phyloP scores from a whole-genome alignment of 2,329 filamentous ascomycete species.

The Exophiala spinifera region DNA sequence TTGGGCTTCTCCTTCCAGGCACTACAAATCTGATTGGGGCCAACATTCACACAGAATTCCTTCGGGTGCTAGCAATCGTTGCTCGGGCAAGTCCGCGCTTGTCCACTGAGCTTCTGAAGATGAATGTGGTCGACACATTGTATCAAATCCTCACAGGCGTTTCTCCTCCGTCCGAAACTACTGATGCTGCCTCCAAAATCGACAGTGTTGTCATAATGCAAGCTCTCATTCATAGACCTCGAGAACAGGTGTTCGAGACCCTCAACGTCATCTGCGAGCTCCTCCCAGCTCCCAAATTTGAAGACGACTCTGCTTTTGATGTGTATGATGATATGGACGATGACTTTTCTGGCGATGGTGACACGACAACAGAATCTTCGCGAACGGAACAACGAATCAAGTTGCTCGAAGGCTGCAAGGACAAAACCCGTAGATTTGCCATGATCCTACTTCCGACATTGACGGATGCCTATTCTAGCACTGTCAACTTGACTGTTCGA shows the following conservation, averaged over 20 bases:
- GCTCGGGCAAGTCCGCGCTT: slow-evolving; percentile 82
- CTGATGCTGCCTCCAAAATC: slow-evolving; percentile 78
- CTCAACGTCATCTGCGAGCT: slow-evolving; percentile 96
- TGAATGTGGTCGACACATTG: slow-evolving; percentile 94
- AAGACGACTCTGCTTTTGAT: slow-evolving; percentile 47
- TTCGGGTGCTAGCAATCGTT: slow-evolving; percentile 85
- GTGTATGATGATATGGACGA: slow-evolving; percentile 46
- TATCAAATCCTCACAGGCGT: slow-evolving; percentile 97
- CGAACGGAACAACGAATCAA: slow-evolving; percentile 72
- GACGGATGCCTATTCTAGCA: slow-evolving; percentile 96
- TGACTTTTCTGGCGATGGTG: slow-evolving; percentile 43
- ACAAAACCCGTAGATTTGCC: slow-evolving; percentile 85
- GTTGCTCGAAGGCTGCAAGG: slow-evolving; percentile 75
- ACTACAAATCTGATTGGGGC: slow-evolving; percentile 93
- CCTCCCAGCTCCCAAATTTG: slow-evolving; percentile 68
- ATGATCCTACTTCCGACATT: slow-evolving; percentile 90
- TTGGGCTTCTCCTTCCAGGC: slow-evolving; percentile 84
- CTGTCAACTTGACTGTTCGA: slow-evolving; percentile 88
- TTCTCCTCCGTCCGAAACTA: slow-evolving; percentile 75
- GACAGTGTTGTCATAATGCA: slow-evolving; percentile 99
- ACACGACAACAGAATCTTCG: slow-evolving; percentile 30
- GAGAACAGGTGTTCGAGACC: slow-evolving; percentile 95
- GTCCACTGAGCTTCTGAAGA: slow-evolving; percentile 86
- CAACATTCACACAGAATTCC: slow-evolving; percentile 93
- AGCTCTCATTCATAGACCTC: slow-evolving; percentile 88